These are phyloP conservation scores for Nicotiana otophora DNA, from an alignment of 257 asterid genomes.

Conservation along the genomic window DNA sequence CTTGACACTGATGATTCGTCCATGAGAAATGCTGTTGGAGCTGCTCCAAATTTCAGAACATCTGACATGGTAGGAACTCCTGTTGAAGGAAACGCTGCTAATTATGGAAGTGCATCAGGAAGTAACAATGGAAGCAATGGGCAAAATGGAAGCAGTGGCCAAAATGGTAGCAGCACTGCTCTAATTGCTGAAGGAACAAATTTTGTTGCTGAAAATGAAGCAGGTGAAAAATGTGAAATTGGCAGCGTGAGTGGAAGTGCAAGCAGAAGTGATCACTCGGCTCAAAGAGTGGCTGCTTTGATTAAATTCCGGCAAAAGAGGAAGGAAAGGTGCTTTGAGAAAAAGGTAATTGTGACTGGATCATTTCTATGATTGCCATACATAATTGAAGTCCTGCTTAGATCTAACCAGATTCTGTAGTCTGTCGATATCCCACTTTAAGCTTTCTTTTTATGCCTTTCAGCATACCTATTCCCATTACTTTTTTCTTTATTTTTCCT, in stretches of 20 bases:
- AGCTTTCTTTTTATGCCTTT: not conserved
- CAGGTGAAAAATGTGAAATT: conserved; percentile 19
- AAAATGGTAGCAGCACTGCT: conserved; percentile 31
- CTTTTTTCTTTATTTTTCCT: no score
- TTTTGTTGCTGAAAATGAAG: conserved; percentile 23
- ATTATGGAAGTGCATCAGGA: conserved; percentile 47
- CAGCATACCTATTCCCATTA: not conserved
- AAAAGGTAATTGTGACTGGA: conserved; percentile 29
- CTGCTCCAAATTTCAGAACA: conserved; percentile 20
- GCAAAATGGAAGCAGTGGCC: conserved; percentile 40
- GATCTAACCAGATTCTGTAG: not conserved
- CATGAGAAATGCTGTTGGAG: conserved; percentile 11
- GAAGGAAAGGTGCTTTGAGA: conserved; percentile 47
- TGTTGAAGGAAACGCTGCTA: conserved; percentile 35
- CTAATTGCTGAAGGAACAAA: conserved; percentile 35
- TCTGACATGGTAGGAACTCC: conserved; percentile 17
- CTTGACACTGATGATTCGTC: conserved; percentile 21
- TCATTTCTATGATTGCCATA: not conserved
- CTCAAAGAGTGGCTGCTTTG: conserved; percentile 42
- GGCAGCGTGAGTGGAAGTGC: conserved; percentile 25
- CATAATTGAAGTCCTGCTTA: not conserved
- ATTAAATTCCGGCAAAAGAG: conserved; percentile 43
- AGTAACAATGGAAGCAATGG: conserved; percentile 39
- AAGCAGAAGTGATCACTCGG: conserved; percentile 25
- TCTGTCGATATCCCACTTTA: not conserved